Base-by-base conservation (phyloP, 1,284 basidiomycete genomes). In the Ceratobasidium sp. region DNA sequence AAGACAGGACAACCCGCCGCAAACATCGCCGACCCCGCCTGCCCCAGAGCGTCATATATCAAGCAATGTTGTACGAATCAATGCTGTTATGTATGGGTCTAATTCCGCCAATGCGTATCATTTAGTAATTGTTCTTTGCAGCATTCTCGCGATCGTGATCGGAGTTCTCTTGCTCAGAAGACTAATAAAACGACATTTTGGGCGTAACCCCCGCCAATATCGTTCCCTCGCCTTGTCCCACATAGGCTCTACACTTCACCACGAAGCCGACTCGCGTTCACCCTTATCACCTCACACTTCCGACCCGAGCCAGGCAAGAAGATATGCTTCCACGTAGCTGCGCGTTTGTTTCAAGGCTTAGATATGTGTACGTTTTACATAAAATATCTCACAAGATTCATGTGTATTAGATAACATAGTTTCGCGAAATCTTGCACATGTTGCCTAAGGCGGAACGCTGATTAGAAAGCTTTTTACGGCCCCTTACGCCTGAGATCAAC, bases 211-310 rank as follows among this genome's bases (percentile, higher is more conserved):
- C 26, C 13, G 42, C 28, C 69, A 40, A n/a, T 73, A 73, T 40
- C 61, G 56, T 9, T 65, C 71, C 7, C 26, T 74, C 26, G 71
- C 46, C 2, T 44, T 74, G 15, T 62, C 71, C 10, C 71, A 65
- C 46, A 23, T 74, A 6, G 48, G 59, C 28, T 20, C 48, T 6
- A 23, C 61, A 42, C 28, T 74, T 13, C 61, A 74, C 48, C 61
- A 74, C 61, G 71, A 74, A 52, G 71, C 59, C 6, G 71, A 65
- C 38, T 33, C 59, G 42, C 57, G 71, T 40, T 74, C 71, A 7
- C 71, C 61, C 9, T 59, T 74, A 40, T 52, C 71, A 3, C 71
- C 71, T 33, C 44, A 65, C 6, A 64, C 61, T 13, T 46, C 57
- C 42, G 61, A 74, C 44, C 23, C 42, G 3, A 13, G 40, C 46